Evolutionary conservation across 805 yeast genomes (phyloP), one percentile per base, ranked within the genome.

Genomic region (Tetrapisispora namnaoensis): DNA sequence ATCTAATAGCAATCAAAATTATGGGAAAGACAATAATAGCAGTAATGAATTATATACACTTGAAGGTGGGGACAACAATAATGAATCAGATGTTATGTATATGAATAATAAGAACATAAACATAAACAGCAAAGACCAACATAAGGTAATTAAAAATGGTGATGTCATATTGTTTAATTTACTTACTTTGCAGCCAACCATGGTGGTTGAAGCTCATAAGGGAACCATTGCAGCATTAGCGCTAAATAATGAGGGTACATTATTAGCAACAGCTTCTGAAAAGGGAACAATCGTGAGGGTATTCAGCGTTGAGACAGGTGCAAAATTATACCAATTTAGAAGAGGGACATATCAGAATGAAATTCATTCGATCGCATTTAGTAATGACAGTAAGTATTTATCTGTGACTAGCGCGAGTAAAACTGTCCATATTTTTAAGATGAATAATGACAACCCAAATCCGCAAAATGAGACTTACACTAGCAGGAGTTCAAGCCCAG

Each of bases 381-480:
- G 87, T 53, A 69, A 73, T 24, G 84, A 85, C 53, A 82, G 85
- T 51, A 73, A 74, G 16, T 77, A 83, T 53, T 70, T 93, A 30
- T 78, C 87, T n/a, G 96, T 91, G 24, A 79, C 91, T 11, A 83
- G 95, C 27, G 80, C 95, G 2, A 87, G 95, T 20, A 95, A 86
- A 41, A 93, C 99, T 0, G 90, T 93, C 21, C 99, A 93, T 65
- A 80, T 93, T 37, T 93, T 91, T 72, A 76, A 89, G 50, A 66
- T 90, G 47, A 22, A 20, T 16, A 4, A 30, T 20, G 47, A 45
- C 2, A 42, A 45, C 11, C 13, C 11, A 16, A 37, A 14, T 18
- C 21, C 13, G 14, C 18, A 18, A 18, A 28, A 37, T 28, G 37
- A 37, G 10, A 22, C 16, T 27, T 24, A 35, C 16, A 22, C 21